Conservation (phyloP, 345 rosid species). For the Kernera saxatilis region DNA sequence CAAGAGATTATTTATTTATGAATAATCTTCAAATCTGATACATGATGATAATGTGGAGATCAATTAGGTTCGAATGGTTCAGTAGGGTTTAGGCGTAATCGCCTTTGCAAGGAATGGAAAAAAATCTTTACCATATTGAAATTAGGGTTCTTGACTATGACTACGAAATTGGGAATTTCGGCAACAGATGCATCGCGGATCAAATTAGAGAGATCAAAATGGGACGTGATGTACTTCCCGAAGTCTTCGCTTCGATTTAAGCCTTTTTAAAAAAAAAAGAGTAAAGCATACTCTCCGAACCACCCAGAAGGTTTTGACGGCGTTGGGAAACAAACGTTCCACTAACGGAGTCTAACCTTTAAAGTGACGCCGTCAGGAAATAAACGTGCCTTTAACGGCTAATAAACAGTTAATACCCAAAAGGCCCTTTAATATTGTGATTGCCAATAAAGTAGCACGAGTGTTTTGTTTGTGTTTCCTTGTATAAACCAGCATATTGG, state of each 20-base stretch:
- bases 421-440: background rate
- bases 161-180: conserved; percentile 17
- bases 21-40: background rate
- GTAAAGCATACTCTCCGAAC: background rate
- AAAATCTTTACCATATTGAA: conserved; percentile 31
- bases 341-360: background rate
- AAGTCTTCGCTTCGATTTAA: conserved; percentile 2
- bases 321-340: background rate
- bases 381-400: conserved; percentile 6
- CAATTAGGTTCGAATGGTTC: background rate
- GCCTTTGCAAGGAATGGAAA: conserved; percentile 63
- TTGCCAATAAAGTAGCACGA: background rate
- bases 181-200: background rate
- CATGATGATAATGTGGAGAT: conserved; percentile 7
- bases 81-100: conserved; percentile 13
- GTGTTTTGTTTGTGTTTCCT: background rate
- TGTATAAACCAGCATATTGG: background rate
- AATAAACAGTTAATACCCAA: background rate
- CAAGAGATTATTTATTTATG: background rate
- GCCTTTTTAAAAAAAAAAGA: background rate
- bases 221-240: background rate
- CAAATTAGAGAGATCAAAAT: background rate
- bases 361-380: background rate
- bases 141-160: conserved; percentile 13
- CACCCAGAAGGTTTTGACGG: background rate